A percentile compares a stretch with the other conserved stretches of the same genome.
phyloP scores from a whole-genome alignment of 257 asterid genomes.

The Solanum megistacrolobum region DNA sequence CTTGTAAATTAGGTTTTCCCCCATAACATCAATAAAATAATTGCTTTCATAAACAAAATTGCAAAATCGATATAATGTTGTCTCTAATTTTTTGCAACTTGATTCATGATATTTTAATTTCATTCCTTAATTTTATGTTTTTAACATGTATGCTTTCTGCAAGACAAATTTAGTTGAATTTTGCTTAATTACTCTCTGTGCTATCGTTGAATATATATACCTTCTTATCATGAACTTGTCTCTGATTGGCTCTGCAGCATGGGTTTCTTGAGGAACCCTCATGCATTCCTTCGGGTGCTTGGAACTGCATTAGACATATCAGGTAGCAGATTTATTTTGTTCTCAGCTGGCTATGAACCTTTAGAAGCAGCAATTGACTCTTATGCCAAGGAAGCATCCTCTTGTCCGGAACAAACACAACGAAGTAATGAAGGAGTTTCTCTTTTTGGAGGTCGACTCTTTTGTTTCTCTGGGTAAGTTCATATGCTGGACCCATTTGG shows the following conservation, averaged over 20 bases:
- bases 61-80: background rate
- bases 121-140: background rate
- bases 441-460: constrained; percentile 54
- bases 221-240: background rate
- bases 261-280: constrained; percentile 67
- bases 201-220: background rate
- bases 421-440: constrained; percentile 38
- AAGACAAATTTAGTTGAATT: background rate
- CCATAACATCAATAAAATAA: background rate
- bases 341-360: constrained; percentile 81
- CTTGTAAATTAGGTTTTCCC: background rate
- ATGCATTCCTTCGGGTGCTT: constrained; percentile 43
- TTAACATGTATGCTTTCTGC: background rate
- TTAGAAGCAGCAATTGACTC: constrained; percentile 52
- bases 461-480: constrained; percentile 81
- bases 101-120: background rate
- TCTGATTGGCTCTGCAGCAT: constrained; percentile 48
- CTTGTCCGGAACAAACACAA: constrained; percentile 29
- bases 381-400: constrained; percentile 28
- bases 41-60: background rate
- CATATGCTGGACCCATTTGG: background rate
- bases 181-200: background rate
- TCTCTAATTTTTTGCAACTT: background rate
- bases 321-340: constrained; percentile 52
- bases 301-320: constrained; percentile 38